Base-by-base conservation (phyloP, 441 rosid species). In the Euphorbia celastroides region DNA sequence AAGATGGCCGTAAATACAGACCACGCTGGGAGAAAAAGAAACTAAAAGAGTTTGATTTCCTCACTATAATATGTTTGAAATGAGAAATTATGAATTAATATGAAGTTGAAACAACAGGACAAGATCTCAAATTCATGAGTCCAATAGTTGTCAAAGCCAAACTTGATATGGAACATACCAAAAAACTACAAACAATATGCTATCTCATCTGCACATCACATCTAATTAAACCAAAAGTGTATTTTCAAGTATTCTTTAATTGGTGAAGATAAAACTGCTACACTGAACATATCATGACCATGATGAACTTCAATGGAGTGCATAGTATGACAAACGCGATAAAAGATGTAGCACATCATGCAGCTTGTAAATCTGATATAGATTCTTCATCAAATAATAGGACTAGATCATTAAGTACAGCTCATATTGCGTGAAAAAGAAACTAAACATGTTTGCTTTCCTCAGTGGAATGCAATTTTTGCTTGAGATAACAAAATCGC, bases 301-400 rank as follows among this genome's bases (percentile, higher is more conserved):
- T 16, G 17, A 12, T 16, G 32, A 57, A 5, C 30, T 23, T 4
- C 28, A 54, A 7, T 25, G 1, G 6, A 14, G 12, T 11, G 30
- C 59, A 10, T 55, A 23, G 31, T 13, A 55, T 11, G 59, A 25
- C 17, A 25, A 54, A 54, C 11, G 57, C 26, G 13, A 23, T 22
- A 52, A 22, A 52, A 52, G 13, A 8, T 9, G 22, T 8, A 51
- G 17, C 7, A 7, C 17, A 30, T 25, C 10, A 16, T 52, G 60
- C 51, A 23, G 46, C 48, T 28, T 2, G 10, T 20, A 25, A 65
- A 34, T 34, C 32, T 32, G 23, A 32, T 16, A n/a, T 56, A n/a
- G 27, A 66, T 17, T 66, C 69, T 11, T 66, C 25, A 41, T 66
- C 62, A 38, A 66, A 38, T 56, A 8, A 56, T 38, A 19, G 36